phyloP scores from a whole-genome alignment of 352 stramenopile genomes.

The Pythium utonaiense region DNA sequence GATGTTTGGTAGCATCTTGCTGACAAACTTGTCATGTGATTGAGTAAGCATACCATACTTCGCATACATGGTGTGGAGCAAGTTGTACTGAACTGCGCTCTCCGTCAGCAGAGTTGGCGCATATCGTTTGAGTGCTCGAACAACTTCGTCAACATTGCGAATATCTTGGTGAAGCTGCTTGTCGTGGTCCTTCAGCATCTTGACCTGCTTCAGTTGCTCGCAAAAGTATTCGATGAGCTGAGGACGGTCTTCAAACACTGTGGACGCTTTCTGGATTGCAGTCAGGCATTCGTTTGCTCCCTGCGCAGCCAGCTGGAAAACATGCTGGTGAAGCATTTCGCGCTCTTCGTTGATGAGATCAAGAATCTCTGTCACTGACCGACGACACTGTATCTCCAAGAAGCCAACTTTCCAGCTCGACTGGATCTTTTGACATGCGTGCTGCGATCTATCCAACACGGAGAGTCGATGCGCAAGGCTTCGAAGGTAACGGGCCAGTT shows the following conservation, averaged over 20 bases:
- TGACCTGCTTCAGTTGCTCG: conserved; percentile 60
- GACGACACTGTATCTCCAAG: conserved; percentile 67
- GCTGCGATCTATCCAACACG: conserved; percentile 48
- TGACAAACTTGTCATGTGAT: conserved; percentile 56
- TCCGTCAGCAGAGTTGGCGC: conserved; percentile 33
- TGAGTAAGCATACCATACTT: conserved; percentile 50
- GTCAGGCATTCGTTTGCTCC: conserved; percentile 41
- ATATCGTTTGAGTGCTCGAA: conserved; percentile 43
- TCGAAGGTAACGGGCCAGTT: conserved; percentile 47
- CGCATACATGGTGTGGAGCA: conserved; percentile 39
- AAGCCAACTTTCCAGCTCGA: conserved; percentile 72
- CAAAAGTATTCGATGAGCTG: conserved; percentile 73
- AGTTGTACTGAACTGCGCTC: conserved; percentile 34
- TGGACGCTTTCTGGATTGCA: conserved; percentile 40
- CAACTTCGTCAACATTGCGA: conserved; percentile 62
- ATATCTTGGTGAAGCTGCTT: conserved; percentile 65
- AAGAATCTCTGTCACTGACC: conserved; percentile 55
- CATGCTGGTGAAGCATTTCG: conserved; percentile 31
- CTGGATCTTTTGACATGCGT: conserved; percentile 60
- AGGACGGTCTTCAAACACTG: conserved; percentile 58
- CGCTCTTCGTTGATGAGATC: conserved; percentile 55
- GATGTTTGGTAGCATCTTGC: conserved; percentile 64
- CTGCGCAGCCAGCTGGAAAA: conserved; percentile 32
- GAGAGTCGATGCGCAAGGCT: conserved; percentile 30
- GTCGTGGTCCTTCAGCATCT: conserved; percentile 45